phyloP scores from a whole-genome alignment of 2,329 filamentous ascomycete genomes.

The Chaetomium strumarium region DNA sequence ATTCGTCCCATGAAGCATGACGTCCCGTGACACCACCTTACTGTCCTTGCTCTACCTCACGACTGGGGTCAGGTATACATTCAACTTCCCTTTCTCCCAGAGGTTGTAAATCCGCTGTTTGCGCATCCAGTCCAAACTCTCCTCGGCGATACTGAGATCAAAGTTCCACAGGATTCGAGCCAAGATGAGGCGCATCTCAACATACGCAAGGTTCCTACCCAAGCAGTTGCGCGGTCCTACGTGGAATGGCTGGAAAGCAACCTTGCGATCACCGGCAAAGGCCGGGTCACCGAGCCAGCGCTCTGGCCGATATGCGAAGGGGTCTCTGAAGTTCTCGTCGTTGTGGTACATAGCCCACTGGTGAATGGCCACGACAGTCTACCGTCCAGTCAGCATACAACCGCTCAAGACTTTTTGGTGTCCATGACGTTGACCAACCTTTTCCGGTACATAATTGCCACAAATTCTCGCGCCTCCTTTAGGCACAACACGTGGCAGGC shows the following conservation, averaged over 20 bases:
- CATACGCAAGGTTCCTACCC: constrained; percentile 44
- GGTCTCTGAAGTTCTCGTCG: constrained; percentile 39
- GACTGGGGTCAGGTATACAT: constrained; percentile 33
- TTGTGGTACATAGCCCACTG: constrained; percentile 42
- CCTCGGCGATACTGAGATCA: constrained; percentile 37
- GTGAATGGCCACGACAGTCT: constrained; percentile 39
- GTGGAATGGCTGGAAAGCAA: constrained; percentile 43
- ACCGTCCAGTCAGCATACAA: not conserved
- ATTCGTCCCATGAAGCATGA: no score
- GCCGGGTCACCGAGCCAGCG: constrained; percentile 38
- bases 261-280: constrained; percentile 38
- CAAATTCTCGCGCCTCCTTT: constrained; percentile 30
- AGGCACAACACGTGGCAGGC: constrained; percentile 28
- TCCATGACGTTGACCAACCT: constrained; percentile 24
- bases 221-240: constrained; percentile 46
- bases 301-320: constrained; percentile 42
- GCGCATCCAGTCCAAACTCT: constrained; percentile 34
- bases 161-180: constrained; percentile 44
- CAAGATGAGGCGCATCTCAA: constrained; percentile 46
- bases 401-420: not conserved
- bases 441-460: constrained; percentile 30
- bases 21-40: no score
- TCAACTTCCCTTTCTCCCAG: constrained; percentile 37
- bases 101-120: constrained; percentile 35
- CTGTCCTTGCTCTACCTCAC: constrained; percentile 4